Base-by-base conservation (phyloP, 495 filamentous ascomycete species). In the Aspergillus sclerotiicarbonarius region DNA sequence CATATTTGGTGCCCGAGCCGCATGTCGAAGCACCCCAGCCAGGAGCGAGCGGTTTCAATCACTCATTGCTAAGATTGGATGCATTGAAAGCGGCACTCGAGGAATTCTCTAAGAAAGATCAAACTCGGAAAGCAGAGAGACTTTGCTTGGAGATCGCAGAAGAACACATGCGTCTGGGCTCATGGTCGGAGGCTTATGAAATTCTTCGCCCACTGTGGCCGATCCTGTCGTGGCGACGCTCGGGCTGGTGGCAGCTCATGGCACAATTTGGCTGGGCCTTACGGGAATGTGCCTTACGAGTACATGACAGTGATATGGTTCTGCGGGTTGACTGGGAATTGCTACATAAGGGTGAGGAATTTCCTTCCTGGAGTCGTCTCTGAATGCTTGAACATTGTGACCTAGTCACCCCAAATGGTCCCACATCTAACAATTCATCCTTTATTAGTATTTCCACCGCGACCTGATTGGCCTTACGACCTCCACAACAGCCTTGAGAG, bases 261-360 rank as follows among this genome's bases (percentile, higher is more conserved):
- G 84, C 86, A 67, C 85, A 88, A 45, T 78, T 94, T 51, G 79
- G 85, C 53, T 90, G 88, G 87, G 77, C 80, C 9, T 76, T 96
- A 41, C 82, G 90, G 62, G 79, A 90, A 56, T 90, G 88, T 59
- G 92, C 92, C 4, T 64, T 79, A 0, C 80, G 80, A 51, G 68
- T 79, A 12, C 82, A 84, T 12, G 84, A 91, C 61, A 77, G 77
- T 12, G 85, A 87, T 41, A 80, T 84, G 13, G 72, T 92, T 9
- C 66, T 96, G 29, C 81, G 83, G 35, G 86, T 93, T n/a, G 87
- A 91, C 53, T 93, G 92, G 85, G 93, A 97, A 66, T 78, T 96
- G 32, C 73, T 90, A 58, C 86, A 85, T 62, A 76, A 72, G 57
- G 75, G 88, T 92, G 69, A 70, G 88, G 71, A 10, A 41, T 12